Evolutionary conservation across 148 eudicot species (phyloP), one percentile per base, ranked within the genome.

Genomic region (Mesembryanthemum crystallinum): DNA sequence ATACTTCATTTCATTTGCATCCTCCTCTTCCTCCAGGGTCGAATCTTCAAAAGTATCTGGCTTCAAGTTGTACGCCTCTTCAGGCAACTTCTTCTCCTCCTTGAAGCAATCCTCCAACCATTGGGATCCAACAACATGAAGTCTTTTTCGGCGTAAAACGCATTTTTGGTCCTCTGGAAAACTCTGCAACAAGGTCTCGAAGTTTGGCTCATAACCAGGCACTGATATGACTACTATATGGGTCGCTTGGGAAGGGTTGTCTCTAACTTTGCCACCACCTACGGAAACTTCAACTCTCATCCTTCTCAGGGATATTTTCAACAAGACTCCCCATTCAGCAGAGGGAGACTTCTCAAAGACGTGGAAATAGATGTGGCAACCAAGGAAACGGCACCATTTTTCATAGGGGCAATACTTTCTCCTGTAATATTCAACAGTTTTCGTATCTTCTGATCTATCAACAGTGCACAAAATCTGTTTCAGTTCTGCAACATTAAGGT

Each of bases 91-190:
- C 76, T 85, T 85, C 45, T 83, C 85, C 73, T 80, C 79, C 66
- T 81, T 83, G 52, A 89, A 64, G 79, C 90, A 87, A 37, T 95
- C 96, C 73, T 90, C 98, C 79, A 95, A 82, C 98, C 98, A 95
- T 42, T 88, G 87, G 30, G 81, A 82, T 39, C 85, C 60, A 61
- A 95, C 92, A 72, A 92, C 77, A 80, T 88, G 87, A 84, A 92
- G 71, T 68, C 84, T 86, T 83, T 83, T 89, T 54, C 76, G 81
- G 42, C 57, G 68, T 47, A 95, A 29, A 43, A 80, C 51, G 51
- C 61, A 85, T 68, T 61, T 82, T 37, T 95, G 93, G 24, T 82
- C 82, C 47, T 76, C 85, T 71, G 97, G 83, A 79, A 90, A 90
- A 83, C 94, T 86, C 78, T 74, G 85, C 73, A 86, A 84, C 73